Conservation (phyloP, 306 rosid species). For the Prunus armeniaca region DNA sequence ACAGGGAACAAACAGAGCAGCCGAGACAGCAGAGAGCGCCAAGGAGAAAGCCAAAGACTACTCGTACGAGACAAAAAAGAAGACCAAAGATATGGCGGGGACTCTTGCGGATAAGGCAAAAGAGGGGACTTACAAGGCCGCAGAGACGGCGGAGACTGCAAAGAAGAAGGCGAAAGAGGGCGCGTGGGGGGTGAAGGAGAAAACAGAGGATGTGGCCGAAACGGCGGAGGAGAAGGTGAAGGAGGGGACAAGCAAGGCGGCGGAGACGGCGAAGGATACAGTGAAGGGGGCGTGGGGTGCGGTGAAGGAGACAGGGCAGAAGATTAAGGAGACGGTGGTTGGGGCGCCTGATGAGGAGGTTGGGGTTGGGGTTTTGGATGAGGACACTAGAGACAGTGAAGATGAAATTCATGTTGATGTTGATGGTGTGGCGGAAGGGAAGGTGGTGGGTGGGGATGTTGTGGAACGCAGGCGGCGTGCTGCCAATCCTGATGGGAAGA, state of each 20-base stretch:
- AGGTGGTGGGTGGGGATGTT: slow-evolving; percentile 33
- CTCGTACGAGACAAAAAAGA: slow-evolving; percentile 30
- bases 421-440: not conserved
- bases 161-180: slow-evolving; percentile 39
- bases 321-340: slow-evolving; percentile 58
- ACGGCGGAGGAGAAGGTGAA: slow-evolving; percentile 17
- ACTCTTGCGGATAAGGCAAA: slow-evolving; percentile 16
- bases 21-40: slow-evolving; percentile 9
- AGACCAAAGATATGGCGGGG: slow-evolving; percentile 26
- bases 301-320: slow-evolving; percentile 45
- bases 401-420: not conserved
- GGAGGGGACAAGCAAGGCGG: slow-evolving; percentile 13
- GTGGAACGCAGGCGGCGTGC: slow-evolving; percentile 26
- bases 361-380: not conserved
- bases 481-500: slow-evolving; percentile 22
- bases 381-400: not conserved
- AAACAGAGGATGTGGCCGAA: slow-evolving; percentile 22
- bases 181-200: slow-evolving; percentile 22
- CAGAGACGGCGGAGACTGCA: slow-evolving; percentile 36
- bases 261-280: slow-evolving; percentile 6
- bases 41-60: slow-evolving; percentile 16
- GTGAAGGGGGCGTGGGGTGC: slow-evolving; percentile 12
- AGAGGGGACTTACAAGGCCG: slow-evolving; percentile 23
- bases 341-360: slow-evolving; percentile 41
- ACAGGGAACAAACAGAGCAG: slow-evolving; percentile 20